Evolutionary conservation across 1,284 basidiomycete species (phyloP).

Genomic region (Wolfiporia cocos): DNA sequence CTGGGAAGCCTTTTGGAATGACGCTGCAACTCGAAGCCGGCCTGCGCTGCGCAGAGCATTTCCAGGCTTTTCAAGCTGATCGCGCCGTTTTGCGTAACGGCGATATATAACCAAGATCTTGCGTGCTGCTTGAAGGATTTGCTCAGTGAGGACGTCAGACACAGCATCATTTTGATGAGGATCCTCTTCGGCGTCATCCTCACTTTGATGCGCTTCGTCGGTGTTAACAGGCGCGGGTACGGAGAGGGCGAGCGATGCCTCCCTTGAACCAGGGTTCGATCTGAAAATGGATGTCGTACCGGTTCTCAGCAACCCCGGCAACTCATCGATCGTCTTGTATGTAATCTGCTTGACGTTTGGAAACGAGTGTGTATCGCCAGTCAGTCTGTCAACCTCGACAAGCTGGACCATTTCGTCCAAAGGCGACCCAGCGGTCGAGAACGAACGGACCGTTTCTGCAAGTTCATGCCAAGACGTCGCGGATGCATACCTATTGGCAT

Average conservation of each 20-base stretch:
- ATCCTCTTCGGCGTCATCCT: too few relatives aligned
- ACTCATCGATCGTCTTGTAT: background rate
- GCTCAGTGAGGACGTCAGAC: too few relatives aligned
- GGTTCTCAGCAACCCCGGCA: background rate
- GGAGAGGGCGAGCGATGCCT: background rate
- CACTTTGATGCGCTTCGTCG: too few relatives aligned
- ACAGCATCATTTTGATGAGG: too few relatives aligned
- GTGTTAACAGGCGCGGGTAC: too few relatives aligned
- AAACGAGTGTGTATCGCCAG: background rate
- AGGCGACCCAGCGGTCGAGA: background rate
- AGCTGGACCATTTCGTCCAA: too few relatives aligned
- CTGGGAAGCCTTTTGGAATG: background rate
- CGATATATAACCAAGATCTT: background rate
- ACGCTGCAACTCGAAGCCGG: background rate
- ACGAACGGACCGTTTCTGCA: background rate
- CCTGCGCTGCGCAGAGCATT: too few relatives aligned
- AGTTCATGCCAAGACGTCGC: background rate
- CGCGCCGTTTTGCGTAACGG: background rate
- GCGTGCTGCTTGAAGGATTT: background rate
- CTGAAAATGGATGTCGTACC: background rate
- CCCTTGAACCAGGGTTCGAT: background rate
- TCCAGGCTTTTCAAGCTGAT: background rate
- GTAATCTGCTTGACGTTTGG: background rate
- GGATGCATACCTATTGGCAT: background rate
- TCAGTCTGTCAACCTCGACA: background rate